These are phyloP conservation scores for Starmera amethionina DNA, from an alignment of 805 yeast genomes.

Conservation along the genomic window DNA sequence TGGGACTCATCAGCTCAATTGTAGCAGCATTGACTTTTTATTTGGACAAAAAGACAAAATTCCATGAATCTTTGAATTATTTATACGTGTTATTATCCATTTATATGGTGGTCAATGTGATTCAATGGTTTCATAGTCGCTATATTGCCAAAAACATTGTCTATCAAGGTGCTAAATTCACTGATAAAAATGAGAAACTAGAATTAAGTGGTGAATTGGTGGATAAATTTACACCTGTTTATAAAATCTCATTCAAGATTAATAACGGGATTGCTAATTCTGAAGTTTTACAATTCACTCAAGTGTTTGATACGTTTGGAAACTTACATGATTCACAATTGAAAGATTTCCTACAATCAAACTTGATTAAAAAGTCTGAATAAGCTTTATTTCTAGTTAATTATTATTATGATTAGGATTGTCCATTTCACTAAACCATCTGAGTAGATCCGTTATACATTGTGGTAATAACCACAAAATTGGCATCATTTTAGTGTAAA, in stretches of 20 bases:
- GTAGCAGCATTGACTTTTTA: conserved; percentile 39
- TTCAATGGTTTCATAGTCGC: conserved; percentile 27
- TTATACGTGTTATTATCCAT: conserved; percentile 29
- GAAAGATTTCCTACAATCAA: conserved; percentile 21
- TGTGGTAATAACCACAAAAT: conserved; percentile 61
- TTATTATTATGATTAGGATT: conserved; percentile 10
- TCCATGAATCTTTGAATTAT: conserved; percentile 29
- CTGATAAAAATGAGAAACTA: conserved; percentile 16
- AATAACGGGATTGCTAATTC: conserved; percentile 8
- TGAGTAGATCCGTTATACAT: conserved; percentile 28
- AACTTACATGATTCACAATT: conserved; percentile 32
- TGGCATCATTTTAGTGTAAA: conserved; percentile 66
- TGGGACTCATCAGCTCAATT: conserved; percentile 40
- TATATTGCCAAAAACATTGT: conserved; percentile 31
- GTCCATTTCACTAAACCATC: conserved; percentile 65
- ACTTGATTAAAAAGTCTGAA: conserved; percentile 28
- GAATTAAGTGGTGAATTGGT: conserved; percentile 20
- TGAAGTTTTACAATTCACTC: conserved; percentile 16
- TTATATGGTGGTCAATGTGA: conserved; percentile 30
- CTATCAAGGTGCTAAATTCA: conserved; percentile 31
- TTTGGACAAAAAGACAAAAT: conserved; percentile 38
- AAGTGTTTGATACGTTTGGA: conserved; percentile 30
- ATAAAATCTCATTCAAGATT: conserved; percentile 27
- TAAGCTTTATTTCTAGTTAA: conserved; percentile 21
- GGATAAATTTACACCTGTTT: conserved; percentile 34